These are phyloP conservation scores for maize (Zea mays) DNA, from an alignment of 176 grass and related monocot genomes.

Conservation along the genomic window Zm-B73-REFERENCE-NAM-5.0 NC_050098.1:160577501-160578000, in stretches of 20 bases:
- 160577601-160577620: background rate
- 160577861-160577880: slow-evolving; percentile 40
- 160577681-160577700: background rate
- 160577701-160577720: background rate
- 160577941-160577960: background rate
- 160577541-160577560: background rate
- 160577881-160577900: background rate
- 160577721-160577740: background rate
- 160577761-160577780: slow-evolving; percentile 37
- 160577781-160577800: slow-evolving; percentile 29
- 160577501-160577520: background rate
- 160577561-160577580: background rate
- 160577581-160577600: too few relatives aligned
- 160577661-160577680: background rate
- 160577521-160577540: background rate
- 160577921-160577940: slow-evolving; percentile 51
- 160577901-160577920: background rate
- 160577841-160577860: background rate
- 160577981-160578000: slow-evolving; percentile 18
- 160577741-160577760: slow-evolving; percentile 24
- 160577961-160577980: slow-evolving; percentile 52
- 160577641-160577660: background rate
- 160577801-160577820: background rate
- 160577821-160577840: background rate
- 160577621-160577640: slow-evolving; percentile 50